Evolutionary conservation across 768 basidiomycete genomes (phyloP), one percentile per base, ranked within the genome.

Genomic region (Sutorius australiensis): DNA sequence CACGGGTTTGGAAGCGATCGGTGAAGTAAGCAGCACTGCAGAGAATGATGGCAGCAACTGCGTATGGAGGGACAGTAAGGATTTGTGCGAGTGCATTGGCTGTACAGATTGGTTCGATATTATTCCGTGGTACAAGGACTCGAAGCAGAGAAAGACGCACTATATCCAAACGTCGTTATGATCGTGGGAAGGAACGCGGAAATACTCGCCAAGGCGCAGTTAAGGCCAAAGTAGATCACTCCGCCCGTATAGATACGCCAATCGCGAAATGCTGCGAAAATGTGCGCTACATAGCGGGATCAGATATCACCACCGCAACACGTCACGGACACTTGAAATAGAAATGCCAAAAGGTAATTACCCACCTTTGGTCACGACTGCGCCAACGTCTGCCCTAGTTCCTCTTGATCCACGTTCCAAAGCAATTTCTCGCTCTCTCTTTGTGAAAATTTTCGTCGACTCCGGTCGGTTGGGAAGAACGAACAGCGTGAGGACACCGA

Each of bases 111-210:
- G 16, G 27, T 46, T 33, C 34, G 31, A 2, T 21, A 36, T 32
- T 6, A 5, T n/a, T 16, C 1, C 10, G 10, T 5, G 31, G 14
- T 17, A 3, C 0, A 14, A 3, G 14, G 3, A n/a, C 24, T 24
- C 24, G 43, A 3, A 48, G 24, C 24, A 34, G n/a, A 40, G 32
- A 37, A 37, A 37, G 27, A 72, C 87, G 43, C 51, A 89, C 88
- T 80, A 58, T 78, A 83, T 32, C 87, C 87, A 51, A 91, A 82
- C 0, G 84, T 87, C 39, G 74, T 75, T 40, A 92, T 81, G 61
- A 92, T 89, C 3, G 89, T 92, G 3, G 91, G 91, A 49, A 93
- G 71, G 72, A 93, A 93, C 0, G 89, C 88, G 21, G 85, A 84
- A 33, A 86, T 86, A 9, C 89, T 87, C n/a, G 87, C 83, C 14